Conservation (phyloP, 2,329 filamentous ascomycete genomes). For the Neopestalotiopsis rosae region DNA sequence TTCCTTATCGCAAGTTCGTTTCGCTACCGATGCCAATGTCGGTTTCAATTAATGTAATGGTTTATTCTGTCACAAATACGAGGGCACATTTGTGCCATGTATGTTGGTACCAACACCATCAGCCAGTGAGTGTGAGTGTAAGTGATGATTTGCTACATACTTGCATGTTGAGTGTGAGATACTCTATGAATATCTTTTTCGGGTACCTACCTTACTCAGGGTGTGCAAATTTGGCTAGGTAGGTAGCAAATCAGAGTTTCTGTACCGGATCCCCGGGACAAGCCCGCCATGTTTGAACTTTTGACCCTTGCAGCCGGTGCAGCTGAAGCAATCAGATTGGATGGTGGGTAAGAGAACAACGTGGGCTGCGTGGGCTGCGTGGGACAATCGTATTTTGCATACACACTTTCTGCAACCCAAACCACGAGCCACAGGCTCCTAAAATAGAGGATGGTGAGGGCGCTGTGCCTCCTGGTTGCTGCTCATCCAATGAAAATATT, state of each 20-base stretch:
- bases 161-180: not conserved
- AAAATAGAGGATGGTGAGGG: constrained; percentile 23
- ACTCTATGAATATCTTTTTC: not conserved
- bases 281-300: not conserved
- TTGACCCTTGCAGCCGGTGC: not conserved
- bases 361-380: not conserved
- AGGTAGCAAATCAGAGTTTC: not conserved
- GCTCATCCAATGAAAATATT: constrained; percentile 15
- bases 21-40: not conserved
- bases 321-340: not conserved
- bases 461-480: constrained; percentile 21
- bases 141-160: not conserved
- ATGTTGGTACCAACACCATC: not conserved
- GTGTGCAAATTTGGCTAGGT: not conserved
- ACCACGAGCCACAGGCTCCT: constrained; percentile 9
- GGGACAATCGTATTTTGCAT: constrained; percentile 13
- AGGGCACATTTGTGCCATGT: not conserved
- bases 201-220: not conserved
- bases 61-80: not conserved
- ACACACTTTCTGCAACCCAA: constrained; percentile 4
- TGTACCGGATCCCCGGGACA: constrained; percentile 16
- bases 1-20: not conserved
- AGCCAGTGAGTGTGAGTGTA: not conserved
- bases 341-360: constrained; percentile 13
- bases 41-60: not conserved